These are phyloP conservation scores for Thielaviopsis ethacetica DNA, from an alignment of 2,329 filamentous ascomycete species.

Conservation along the genomic window DNA sequence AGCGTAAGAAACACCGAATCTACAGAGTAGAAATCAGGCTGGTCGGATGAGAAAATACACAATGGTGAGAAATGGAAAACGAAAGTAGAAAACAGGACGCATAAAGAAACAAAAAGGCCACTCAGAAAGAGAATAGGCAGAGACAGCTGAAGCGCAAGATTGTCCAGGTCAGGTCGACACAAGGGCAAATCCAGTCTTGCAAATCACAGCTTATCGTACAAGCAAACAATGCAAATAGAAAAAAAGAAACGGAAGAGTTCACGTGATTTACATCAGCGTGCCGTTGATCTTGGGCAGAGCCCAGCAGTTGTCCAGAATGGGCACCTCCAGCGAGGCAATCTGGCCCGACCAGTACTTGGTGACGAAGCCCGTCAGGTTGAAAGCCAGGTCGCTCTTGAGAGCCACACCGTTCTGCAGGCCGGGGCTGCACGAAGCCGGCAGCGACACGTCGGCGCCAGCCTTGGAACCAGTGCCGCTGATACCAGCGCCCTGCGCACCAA, in stretches of 20 bases:
- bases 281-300: neutral
- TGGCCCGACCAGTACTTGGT: conserved; percentile 16
- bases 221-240: neutral
- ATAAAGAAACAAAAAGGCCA: neutral
- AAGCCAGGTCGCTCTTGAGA: conserved; percentile 16
- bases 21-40: neutral
- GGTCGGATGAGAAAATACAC: neutral
- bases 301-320: conserved; percentile 10
- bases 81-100: neutral
- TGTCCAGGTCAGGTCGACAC: too few relatives aligned
- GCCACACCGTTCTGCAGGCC: conserved; percentile 13
- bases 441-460: conserved; percentile 2
- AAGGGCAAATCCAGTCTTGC: too few relatives aligned
- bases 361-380: conserved; percentile 16
- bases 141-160: too few relatives aligned
- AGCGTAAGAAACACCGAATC: neutral
- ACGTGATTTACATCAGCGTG: neutral
- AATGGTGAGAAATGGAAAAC: neutral
- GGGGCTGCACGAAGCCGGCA: conserved; percentile 15
- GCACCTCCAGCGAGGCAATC: conserved; percentile 14
- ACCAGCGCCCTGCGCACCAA: conserved; percentile 16
- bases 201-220: too few relatives aligned
- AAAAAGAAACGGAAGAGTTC: neutral
- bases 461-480: conserved; percentile 10
- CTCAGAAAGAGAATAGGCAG: neutral